Base-by-base conservation (phyloP, 176 grass and related monocot genomes). In the Aechmea fasciata region DNA sequence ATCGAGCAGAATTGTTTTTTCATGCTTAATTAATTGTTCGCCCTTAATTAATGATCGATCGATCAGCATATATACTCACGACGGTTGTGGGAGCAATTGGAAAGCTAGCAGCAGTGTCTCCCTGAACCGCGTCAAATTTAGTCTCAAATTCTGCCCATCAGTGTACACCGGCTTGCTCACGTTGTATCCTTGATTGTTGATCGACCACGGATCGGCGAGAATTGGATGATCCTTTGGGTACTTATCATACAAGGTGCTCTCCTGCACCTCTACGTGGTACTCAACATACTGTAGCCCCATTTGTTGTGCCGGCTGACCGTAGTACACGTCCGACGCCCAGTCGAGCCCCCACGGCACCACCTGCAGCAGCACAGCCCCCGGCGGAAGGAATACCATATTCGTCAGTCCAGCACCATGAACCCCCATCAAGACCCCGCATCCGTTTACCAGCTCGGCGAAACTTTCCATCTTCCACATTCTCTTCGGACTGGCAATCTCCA, bases 121-220 rank as follows among this genome's bases (percentile, higher is more conserved):
- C 65, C 68, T 74, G 69, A 97, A 92, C 57, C 86, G 85, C 52
- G 78, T 92, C 54, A 97, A 17, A 80, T 89, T 82, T 1, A 97
- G 73, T n/a, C 78, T 97, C 14, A 97, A 86, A 78, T 92, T 97
- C 80, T 97, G 93, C 3, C 77, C 85, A 73, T 92, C 93, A 81
- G 92, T 89, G 83, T 92, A 97, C 11, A 97, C 89, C 74, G 87
- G 92, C 90, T 97, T 97, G 89, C 89, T 97, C 81, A 92, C 93
- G 81, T 75, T 78, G 89, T 89, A 97, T 2, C 88, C 93, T 19
- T 77, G 82, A 82, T 77, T 92, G 63, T 85, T 92, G 79, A 97
- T 89, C 2, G 83, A 71, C 17, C 79, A 87, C 0, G 93, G 89
- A 20, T 87, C 69, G 13, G 70, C 48, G 66, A 97, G 80, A 2